phyloP scores from a whole-genome alignment of 179 eudicot genomes.

The Silene noctiflora region DNA sequence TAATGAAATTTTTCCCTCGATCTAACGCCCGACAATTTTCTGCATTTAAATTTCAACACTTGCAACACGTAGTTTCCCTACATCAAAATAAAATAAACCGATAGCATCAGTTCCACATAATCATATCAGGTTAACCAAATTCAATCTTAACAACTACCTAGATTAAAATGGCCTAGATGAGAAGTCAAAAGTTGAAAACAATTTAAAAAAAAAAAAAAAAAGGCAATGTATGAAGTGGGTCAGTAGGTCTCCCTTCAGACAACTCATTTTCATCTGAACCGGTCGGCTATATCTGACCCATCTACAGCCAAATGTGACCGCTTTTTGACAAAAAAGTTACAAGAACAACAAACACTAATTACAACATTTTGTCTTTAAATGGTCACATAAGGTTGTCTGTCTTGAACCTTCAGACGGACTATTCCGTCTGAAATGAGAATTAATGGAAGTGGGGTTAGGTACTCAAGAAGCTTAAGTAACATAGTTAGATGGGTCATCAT shows the following conservation, averaged over 20 bases:
- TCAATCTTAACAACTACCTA: neutral
- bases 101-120: neutral
- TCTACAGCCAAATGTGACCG: too few relatives aligned
- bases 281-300: too few relatives aligned
- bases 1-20: too few relatives aligned
- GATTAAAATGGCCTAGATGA: neutral
- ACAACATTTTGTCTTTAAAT: too few relatives aligned
- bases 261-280: too few relatives aligned
- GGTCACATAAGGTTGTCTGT: too few relatives aligned
- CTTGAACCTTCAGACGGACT: too few relatives aligned
- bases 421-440: too few relatives aligned
- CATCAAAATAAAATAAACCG: neutral
- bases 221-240: neutral
- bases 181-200: conserved; percentile 5
- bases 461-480: conserved; percentile 9
- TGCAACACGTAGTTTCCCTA: neutral
- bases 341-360: too few relatives aligned
- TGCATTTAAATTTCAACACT: neutral
- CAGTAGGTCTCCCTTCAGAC: too few relatives aligned
- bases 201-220: neutral
- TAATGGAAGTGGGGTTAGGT: neutral
- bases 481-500: neutral
- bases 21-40: too few relatives aligned
- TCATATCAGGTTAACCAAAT: conserved; percentile 1
- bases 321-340: too few relatives aligned